A percentile compares a stretch with the other conserved stretches of the same genome.
These are phyloP conservation scores for Torulaspora pretoriensis DNA, from an alignment of 1,139 yeast species.

Conservation along the genomic window DNA sequence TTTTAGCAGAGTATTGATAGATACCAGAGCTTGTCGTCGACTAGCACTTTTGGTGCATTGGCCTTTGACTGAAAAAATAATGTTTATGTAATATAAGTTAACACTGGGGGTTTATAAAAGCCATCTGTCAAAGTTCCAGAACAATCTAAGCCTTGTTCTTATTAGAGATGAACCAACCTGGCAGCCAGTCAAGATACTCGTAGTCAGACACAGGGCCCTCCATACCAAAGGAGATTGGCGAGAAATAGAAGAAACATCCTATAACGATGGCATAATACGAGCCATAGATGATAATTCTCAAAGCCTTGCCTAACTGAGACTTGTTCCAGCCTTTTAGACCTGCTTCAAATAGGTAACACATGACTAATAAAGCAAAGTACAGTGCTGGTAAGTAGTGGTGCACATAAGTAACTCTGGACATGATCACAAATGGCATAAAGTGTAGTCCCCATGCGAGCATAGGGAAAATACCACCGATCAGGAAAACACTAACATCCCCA, in stretches of 20 bases:
- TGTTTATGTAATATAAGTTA: neutral
- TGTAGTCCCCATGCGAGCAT: slow-evolving; percentile 95
- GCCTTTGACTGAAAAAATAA: neutral
- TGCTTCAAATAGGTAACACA: slow-evolving; percentile 70
- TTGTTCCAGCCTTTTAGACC: slow-evolving; percentile 44
- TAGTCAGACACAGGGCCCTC: slow-evolving; percentile 69
- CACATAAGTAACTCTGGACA: slow-evolving; percentile 97
- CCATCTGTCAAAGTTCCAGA: neutral
- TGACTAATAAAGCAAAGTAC: slow-evolving; percentile 85
- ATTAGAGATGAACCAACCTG: slow-evolving; percentile 60
- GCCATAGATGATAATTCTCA: slow-evolving; percentile 38
- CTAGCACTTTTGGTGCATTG: no score
- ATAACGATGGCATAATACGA: slow-evolving; percentile 55
- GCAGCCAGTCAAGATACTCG: slow-evolving; percentile 68
- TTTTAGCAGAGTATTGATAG: no score
- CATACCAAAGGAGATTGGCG: slow-evolving; percentile 87
- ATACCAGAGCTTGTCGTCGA: neutral
- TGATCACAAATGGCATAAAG: slow-evolving; percentile 80
- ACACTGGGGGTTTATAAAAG: neutral
- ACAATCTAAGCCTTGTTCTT: slow-evolving; percentile 9
- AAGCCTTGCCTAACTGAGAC: slow-evolving; percentile 31
- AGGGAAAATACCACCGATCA: slow-evolving; percentile 85
- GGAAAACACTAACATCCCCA: slow-evolving; percentile 42
- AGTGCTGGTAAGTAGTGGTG: slow-evolving; percentile 97
- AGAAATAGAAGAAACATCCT: slow-evolving; percentile 66